Conservation (phyloP, 1,284 basidiomycete species). For the Papiliotrema flavescens region DNA sequence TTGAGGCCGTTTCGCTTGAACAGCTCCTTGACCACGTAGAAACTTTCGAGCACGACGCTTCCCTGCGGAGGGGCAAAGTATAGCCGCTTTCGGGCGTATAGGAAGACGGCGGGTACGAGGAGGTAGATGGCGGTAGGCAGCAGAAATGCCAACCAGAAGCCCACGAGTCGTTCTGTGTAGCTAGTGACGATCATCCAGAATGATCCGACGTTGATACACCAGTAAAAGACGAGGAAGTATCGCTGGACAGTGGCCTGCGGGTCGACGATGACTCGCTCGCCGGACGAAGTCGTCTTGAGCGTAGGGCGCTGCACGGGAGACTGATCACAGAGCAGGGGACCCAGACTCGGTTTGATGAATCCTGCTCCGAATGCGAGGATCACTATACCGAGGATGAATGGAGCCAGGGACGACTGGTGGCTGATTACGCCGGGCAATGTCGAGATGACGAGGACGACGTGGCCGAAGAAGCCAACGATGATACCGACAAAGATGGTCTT, state of each 20-base stretch:
- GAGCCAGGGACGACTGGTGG: constrained; percentile 14
- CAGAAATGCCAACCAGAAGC: constrained; percentile 45
- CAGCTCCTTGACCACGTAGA: constrained; percentile 29
- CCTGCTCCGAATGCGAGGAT: constrained; percentile 34
- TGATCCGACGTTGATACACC: constrained; percentile 38
- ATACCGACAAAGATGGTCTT: constrained; percentile 61
- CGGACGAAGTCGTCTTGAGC: constrained; percentile 27
- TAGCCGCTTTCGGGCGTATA: constrained; percentile 46
- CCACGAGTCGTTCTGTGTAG: constrained; percentile 34
- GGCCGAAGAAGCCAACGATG: constrained; percentile 36
- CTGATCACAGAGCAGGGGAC: constrained; percentile 44
- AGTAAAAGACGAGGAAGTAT: constrained; percentile 34
- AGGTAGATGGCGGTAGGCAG: constrained; percentile 51
- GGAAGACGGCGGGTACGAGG: constrained; percentile 49
- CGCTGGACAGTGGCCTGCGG: constrained; percentile 34
- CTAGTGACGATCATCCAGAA: constrained; percentile 32
- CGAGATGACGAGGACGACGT: constrained; percentile 42
- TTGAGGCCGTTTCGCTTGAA: constrained; percentile 29
- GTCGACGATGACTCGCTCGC: constrained; percentile 42
- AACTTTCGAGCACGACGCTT: constrained; percentile 49
- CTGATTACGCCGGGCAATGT: constrained; percentile 43
- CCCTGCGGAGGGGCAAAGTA: constrained; percentile 51
- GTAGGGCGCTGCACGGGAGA: constrained; percentile 28
- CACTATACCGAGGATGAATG: constrained; percentile 38
- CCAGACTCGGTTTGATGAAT: constrained; percentile 34